Conservation (phyloP, 306 rosid genomes). For the Luffa aegyptiaca region DNA sequence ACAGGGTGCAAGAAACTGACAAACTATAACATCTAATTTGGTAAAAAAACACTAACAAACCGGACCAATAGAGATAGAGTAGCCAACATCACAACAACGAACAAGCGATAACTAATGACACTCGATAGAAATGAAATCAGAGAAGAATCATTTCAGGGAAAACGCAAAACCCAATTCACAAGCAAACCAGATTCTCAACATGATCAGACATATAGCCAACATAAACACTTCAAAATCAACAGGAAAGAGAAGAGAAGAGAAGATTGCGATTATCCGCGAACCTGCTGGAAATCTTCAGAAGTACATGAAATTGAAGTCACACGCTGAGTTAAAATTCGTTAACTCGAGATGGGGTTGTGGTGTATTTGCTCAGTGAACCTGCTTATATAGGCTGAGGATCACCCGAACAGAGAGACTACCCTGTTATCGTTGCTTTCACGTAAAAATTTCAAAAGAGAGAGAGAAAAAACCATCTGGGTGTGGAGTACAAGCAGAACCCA, state of each 20-base stretch:
- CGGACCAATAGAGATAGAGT: neutral
- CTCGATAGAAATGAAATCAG: neutral
- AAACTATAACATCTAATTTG: neutral
- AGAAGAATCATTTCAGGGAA: neutral
- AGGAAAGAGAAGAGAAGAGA: too few relatives aligned
- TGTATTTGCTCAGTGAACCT: neutral
- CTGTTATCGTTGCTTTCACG: constrained; percentile 14
- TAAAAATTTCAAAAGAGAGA: neutral
- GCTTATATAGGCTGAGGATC: neutral
- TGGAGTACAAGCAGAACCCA: neutral
- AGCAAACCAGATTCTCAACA: constrained; percentile 2
- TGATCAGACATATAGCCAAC: neutral
- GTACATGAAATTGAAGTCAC: neutral
- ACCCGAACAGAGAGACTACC: neutral
- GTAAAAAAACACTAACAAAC: neutral
- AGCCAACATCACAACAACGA: neutral
- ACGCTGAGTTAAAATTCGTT: neutral
- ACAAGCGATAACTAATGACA: neutral
- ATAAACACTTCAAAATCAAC: neutral
- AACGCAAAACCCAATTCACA: neutral
- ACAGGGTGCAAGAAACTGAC: neutral
- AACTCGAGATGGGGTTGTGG: neutral
- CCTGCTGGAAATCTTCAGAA: neutral
- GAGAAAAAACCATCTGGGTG: neutral
- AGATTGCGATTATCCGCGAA: neutral